Conservation (phyloP, 306 rosid genomes). For the Rosa rugosa region DNA sequence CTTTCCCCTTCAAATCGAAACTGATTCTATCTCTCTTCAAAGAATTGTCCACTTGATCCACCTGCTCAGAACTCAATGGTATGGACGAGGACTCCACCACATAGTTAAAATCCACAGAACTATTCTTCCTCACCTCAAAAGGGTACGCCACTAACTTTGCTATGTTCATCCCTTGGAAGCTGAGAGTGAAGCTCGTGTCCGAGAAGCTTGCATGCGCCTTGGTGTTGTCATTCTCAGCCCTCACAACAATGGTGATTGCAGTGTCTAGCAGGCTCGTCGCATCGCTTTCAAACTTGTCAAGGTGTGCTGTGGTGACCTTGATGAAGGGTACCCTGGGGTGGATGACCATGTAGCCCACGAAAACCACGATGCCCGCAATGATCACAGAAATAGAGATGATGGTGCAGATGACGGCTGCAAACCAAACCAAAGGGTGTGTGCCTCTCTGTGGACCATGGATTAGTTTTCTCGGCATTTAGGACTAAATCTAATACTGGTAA, state of each 20-base stretch:
- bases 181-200: slow-evolving; percentile 41
- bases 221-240: slow-evolving; percentile 70
- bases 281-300: slow-evolving; percentile 42
- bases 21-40: slow-evolving; percentile 46
- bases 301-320: slow-evolving; percentile 47
- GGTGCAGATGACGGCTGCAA: slow-evolving; percentile 61
- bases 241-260: slow-evolving; percentile 40
- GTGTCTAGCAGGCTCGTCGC: slow-evolving; percentile 54
- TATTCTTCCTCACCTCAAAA: slow-evolving; percentile 55
- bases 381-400: slow-evolving; percentile 53
- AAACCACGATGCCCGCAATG: slow-evolving; percentile 47
- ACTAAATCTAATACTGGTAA: not conserved
- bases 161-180: slow-evolving; percentile 46
- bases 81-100: slow-evolving; percentile 43
- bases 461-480: slow-evolving; percentile 23
- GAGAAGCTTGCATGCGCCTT: slow-evolving; percentile 74
- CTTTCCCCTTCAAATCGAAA: slow-evolving; percentile 56
- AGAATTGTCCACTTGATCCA: slow-evolving; percentile 42
- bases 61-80: slow-evolving; percentile 49
- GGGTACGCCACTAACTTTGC: slow-evolving; percentile 46
- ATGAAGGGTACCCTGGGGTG: slow-evolving; percentile 78
- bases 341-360: slow-evolving; percentile 56
- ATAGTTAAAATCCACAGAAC: slow-evolving; percentile 35
- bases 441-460: slow-evolving; percentile 1
- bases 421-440: slow-evolving; percentile 67